A percentile compares a stretch with the other conserved stretches of the same genome.
These are phyloP conservation scores for Bothriochloa decipiens DNA, from an alignment of 176 grass and related monocot species.

Conservation along the genomic window DNA sequence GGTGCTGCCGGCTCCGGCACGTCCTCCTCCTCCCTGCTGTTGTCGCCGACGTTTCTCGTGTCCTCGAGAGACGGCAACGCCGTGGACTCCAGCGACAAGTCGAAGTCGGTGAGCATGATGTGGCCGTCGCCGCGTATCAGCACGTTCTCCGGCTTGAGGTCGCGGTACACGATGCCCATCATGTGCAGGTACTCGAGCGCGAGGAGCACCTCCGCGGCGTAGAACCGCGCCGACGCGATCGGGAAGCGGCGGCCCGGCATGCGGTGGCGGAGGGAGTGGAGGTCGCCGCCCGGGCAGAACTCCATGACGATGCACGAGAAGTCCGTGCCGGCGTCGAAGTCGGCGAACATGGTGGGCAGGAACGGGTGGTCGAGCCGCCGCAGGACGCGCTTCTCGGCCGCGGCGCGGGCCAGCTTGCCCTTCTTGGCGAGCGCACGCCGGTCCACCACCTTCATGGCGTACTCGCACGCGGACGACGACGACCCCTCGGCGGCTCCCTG, in stretches of 20 bases:
- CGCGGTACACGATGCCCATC: constrained; percentile 98
- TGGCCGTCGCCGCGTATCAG: constrained; percentile 90
- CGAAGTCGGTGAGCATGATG: constrained; percentile 99
- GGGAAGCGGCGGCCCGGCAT: constrained; percentile 79
- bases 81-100: constrained; percentile 91
- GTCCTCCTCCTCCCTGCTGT: too few species aligned
- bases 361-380: constrained; percentile 90
- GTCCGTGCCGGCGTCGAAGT: constrained; percentile 82
- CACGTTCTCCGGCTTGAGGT: constrained; percentile 98
- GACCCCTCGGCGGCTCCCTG: not conserved
- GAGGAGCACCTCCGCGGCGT: constrained; percentile 89
- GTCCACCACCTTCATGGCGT: constrained; percentile 99
- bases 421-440: constrained; percentile 73
- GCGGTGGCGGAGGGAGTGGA: constrained; percentile 87
- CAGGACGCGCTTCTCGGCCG: constrained; percentile 85
- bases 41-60: not conserved
- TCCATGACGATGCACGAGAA: constrained; percentile 97
- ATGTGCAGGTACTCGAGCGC: constrained; percentile 96
- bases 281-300: constrained; percentile 87
- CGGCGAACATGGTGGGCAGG: constrained; percentile 80
- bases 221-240: constrained; percentile 73
- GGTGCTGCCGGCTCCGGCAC: not conserved
- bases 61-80: constrained; percentile 70
- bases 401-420: constrained; percentile 82
- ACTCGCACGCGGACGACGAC: constrained; percentile 37